Conservation (phyloP, 129 eudicot species). For the Flaveria linearis region DNA sequence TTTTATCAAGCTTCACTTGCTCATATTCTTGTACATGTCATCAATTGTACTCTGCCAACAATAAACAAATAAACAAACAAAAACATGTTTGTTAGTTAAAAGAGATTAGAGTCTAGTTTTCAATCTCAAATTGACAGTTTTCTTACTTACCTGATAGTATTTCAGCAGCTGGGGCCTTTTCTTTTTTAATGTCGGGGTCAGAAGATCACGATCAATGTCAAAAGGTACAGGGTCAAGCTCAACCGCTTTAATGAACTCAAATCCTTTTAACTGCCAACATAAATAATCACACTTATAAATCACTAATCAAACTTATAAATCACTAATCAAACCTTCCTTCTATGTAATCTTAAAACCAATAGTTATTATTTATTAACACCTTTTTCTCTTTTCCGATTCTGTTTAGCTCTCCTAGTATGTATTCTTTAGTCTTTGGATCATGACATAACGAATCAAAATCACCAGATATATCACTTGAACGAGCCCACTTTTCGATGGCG, state of each 20-base stretch:
- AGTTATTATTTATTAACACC: slow-evolving; percentile 32
- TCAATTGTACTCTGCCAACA: slow-evolving; percentile 42
- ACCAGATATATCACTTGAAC: slow-evolving; percentile 51
- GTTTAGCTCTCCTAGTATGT: slow-evolving; percentile 59
- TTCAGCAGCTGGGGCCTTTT: slow-evolving; percentile 85
- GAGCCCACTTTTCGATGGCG: slow-evolving; percentile 74
- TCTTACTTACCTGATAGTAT: slow-evolving; percentile 61
- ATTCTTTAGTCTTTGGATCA: slow-evolving; percentile 60
- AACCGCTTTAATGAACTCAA: slow-evolving; percentile 68
- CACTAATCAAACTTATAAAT: background rate
- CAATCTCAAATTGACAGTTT: slow-evolving; percentile 5
- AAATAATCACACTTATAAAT: background rate
- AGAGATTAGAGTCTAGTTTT: background rate
- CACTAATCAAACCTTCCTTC: slow-evolving; percentile 1
- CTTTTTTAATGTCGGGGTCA: slow-evolving; percentile 83
- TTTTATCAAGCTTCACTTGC: slow-evolving; percentile 18
- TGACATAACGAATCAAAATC: slow-evolving; percentile 63
- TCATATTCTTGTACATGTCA: slow-evolving; percentile 46
- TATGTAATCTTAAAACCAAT: background rate
- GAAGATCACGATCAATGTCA: slow-evolving; percentile 88
- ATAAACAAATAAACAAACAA: background rate
- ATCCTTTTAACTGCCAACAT: slow-evolving; percentile 72
- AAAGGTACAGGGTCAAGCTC: slow-evolving; percentile 86
- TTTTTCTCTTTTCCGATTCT: slow-evolving; percentile 75
- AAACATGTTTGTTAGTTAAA: background rate